Evolutionary conservation across 2,329 filamentous ascomycete species (phyloP).

Genomic region (Bipolaris sorokiniana): DNA sequence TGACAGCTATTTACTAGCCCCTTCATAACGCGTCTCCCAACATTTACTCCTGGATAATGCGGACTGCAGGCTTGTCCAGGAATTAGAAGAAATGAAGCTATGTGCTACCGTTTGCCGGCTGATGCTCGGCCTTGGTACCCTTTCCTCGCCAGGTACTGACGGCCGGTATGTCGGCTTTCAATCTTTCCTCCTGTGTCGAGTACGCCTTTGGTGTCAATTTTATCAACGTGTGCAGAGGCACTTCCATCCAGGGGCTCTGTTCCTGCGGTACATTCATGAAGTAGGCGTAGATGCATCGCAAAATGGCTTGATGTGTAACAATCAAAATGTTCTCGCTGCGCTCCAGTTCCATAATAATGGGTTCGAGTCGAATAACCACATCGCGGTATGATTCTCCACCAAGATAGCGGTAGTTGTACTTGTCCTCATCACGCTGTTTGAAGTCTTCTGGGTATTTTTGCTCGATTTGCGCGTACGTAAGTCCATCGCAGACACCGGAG

Average conservation of each 20-base stretch:
- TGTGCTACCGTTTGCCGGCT: constrained; percentile 51
- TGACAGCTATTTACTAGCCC: neutral
- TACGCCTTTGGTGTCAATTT: constrained; percentile 95
- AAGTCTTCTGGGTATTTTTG: constrained; percentile 93
- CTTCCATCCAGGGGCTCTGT: constrained; percentile 97
- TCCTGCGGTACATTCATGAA: constrained; percentile 98
- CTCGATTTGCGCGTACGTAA: constrained; percentile 96
- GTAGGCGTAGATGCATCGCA: constrained; percentile 97
- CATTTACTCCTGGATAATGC: constrained; percentile 12
- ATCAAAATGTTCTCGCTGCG: constrained; percentile 96
- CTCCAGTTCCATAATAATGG: constrained; percentile 99
- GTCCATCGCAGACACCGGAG: constrained; percentile 92
- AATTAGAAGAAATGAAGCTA: constrained; percentile 27
- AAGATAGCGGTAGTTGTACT: constrained; percentile 99
- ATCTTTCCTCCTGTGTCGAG: constrained; percentile 85
- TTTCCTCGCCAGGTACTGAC: constrained; percentile 97
- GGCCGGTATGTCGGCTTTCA: constrained; percentile 89
- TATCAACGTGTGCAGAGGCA: constrained; percentile 93
- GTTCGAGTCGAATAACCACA: constrained; percentile 95
- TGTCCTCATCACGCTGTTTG: constrained; percentile 92
- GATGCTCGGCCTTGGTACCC: constrained; percentile 88
- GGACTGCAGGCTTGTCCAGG: constrained; percentile 12
- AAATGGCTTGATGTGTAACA: constrained; percentile 94
- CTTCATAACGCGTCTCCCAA: constrained; percentile 8
- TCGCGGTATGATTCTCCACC: constrained; percentile 96